Base-by-base conservation (phyloP, 2,329 filamentous ascomycete species). In the Capronia coronata region DNA sequence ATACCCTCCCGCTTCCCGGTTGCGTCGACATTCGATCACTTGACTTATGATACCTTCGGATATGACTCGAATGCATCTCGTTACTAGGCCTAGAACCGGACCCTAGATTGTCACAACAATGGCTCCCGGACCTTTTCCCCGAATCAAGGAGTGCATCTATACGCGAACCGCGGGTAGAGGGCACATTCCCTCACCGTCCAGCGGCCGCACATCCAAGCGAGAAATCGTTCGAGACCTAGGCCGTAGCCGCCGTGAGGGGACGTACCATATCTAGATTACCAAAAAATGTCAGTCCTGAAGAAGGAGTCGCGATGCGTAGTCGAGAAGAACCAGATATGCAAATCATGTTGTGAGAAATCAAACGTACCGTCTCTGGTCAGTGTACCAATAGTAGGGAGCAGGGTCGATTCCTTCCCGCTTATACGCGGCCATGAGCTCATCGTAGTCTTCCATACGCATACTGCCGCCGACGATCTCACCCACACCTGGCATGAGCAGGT, bases 361-460 rank as follows among this genome's bases (percentile, higher is more conserved):
- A 37, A 41, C 38, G 21, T 41, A 41, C 38, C 93, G 94, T 66
- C 90, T 78, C 79, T 95, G 89, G 72, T 96, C 93, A 25, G 89
- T 94, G 74, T 97, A 98, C 93, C 93, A 98, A 77, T 94, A 97
- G 73, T 97, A 97, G 39, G 84, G 83, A 61, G 79, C 79, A 16
- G 89, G 81, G 62, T 87, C 82, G 67, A 97, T 94, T 34, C 84
- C 84, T 71, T 96, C 86, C 55, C 84, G 81, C 69, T 88, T 82
- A 68, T 94, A 98, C 1, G 87, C 93, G 19, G 77, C 83, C 76
- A 96, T 83, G 59, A 96, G 74, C 75, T 95, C 89, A 11, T 94
- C 86, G 66, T 87, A 88, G 65, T 87, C 83, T 65, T 90, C 82
- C 80, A 96, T 94, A 68, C 93, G 89, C 91, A 98, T 97, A 61